Evolutionary conservation across 225 moss, liverwort and hornwort genomes (phyloP).

Genomic region (Bryoerythrophyllum caledonicum): DNA sequence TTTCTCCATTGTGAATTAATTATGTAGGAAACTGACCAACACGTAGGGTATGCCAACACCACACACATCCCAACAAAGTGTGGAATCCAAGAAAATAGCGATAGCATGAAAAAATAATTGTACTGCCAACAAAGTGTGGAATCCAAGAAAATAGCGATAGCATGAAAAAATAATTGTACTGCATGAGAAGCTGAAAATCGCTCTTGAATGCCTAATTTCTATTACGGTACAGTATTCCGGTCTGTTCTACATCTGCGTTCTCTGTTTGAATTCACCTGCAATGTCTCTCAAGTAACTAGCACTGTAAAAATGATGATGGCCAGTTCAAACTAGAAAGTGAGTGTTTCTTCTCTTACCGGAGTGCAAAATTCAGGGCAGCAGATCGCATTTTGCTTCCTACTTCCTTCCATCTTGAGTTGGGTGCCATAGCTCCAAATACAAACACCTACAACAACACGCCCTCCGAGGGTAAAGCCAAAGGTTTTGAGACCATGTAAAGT

Average conservation of each 20-base stretch:
- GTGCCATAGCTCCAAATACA: slow-evolving; percentile 87
- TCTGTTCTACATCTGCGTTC: background rate
- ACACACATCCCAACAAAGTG: background rate
- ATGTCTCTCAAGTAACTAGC: too few species aligned
- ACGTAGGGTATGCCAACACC: too few species aligned
- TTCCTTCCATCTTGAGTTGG: slow-evolving; percentile 80
- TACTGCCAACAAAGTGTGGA: too few species aligned
- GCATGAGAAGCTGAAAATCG: background rate
- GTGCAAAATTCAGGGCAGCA: slow-evolving; percentile 69
- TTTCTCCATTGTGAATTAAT: too few species aligned
- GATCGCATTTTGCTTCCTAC: slow-evolving; percentile 65
- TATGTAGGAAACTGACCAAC: too few species aligned
- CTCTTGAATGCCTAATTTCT: background rate
- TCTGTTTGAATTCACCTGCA: background rate
- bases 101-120: too few species aligned
- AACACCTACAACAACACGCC: slow-evolving; percentile 60
- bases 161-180: background rate
- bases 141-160: background rate
- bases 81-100: too few species aligned
- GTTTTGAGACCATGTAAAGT: background rate
- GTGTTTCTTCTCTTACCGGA: slow-evolving; percentile 22
- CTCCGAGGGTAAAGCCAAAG: background rate
- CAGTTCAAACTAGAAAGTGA: background rate
- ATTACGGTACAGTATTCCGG: background rate
- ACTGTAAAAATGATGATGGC: background rate